Percentiles rank a stretch among this genome's conserved stretches.
Evolutionary conservation across 208 protist species (phyloP).

Genomic region (Leptomonas pyrrhocoris): DNA sequence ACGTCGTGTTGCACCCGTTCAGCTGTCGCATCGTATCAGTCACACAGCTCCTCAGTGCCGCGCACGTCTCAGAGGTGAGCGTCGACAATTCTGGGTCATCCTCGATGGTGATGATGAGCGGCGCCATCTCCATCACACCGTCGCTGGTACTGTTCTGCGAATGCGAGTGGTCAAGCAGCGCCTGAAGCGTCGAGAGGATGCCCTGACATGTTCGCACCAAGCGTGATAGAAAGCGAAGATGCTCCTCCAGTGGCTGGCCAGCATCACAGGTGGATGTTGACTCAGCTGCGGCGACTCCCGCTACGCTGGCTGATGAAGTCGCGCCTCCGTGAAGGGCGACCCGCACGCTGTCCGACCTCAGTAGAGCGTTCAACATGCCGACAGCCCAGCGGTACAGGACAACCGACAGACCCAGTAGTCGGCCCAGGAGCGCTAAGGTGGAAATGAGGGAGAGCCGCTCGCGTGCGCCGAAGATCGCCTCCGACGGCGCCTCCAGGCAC

Average conservation of each 20-base stretch:
- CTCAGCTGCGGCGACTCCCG: too few species aligned
- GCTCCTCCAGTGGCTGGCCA: not conserved
- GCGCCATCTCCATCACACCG: not conserved
- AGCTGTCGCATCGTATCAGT: not conserved
- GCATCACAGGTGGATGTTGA: not conserved
- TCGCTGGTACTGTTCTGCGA: not conserved
- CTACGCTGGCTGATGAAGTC: not conserved
- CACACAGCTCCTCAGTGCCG: not conserved
- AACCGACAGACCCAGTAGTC: constrained; percentile 43
- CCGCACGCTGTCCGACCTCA: constrained; percentile 10
- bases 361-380: constrained; percentile 23
- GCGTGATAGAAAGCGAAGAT: not conserved
- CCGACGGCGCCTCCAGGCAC: constrained; percentile 41
- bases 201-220: not conserved
- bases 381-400: constrained; percentile 35
- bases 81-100: constrained; percentile 6
- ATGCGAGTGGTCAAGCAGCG: not conserved
- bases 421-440: constrained; percentile 40
- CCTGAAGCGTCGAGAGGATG: not conserved
- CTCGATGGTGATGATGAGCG: not conserved
- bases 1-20: not conserved
- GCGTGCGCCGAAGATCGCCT: constrained; percentile 53
- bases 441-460: constrained; percentile 31
- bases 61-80: not conserved
- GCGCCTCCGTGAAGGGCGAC: not conserved